Conservation (phyloP, 129 eudicot genomes). For the Dittrichia graveolens region DNA sequence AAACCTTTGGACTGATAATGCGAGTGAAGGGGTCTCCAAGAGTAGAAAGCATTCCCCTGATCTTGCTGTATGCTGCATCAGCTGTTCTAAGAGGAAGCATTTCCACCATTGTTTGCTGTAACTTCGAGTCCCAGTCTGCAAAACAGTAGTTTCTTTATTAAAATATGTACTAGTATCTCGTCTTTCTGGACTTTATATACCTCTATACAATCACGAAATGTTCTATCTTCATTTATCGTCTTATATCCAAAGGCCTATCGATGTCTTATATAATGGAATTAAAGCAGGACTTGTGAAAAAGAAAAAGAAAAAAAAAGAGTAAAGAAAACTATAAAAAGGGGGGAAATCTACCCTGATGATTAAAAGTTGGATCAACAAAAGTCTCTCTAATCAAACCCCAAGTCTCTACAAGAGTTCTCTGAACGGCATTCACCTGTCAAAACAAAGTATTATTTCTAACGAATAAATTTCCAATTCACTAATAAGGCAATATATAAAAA, state of each 20-base stretch:
- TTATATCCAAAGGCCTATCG: neutral
- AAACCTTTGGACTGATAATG: constrained; percentile 95
- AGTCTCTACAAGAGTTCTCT: constrained; percentile 95
- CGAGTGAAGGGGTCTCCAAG: constrained; percentile 98
- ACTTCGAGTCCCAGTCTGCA: constrained; percentile 87
- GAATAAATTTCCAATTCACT: neutral
- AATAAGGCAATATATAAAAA: neutral
- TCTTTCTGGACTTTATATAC: too few relatives aligned
- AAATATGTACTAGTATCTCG: neutral
- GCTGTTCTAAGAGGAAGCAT: constrained; percentile 93
- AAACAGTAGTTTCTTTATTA: neutral
- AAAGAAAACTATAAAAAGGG: neutral
- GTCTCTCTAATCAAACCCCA: constrained; percentile 99
- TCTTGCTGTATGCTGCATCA: constrained; percentile 96
- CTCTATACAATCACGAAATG: neutral
- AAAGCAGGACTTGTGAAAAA: neutral
- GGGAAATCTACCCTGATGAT: constrained; percentile 71
- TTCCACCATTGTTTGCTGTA: constrained; percentile 99
- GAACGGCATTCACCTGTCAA: constrained; percentile 81
- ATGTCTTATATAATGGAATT: neutral
- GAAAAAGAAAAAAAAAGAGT: neutral
- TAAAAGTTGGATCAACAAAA: constrained; percentile 89
- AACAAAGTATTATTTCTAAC: constrained; percentile 2
- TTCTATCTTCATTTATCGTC: neutral
- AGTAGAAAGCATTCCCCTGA: constrained; percentile 92